These are phyloP conservation scores for Colletotrichum zoysiae DNA, from an alignment of 2,329 filamentous ascomycete species.

Conservation along the genomic window DNA sequence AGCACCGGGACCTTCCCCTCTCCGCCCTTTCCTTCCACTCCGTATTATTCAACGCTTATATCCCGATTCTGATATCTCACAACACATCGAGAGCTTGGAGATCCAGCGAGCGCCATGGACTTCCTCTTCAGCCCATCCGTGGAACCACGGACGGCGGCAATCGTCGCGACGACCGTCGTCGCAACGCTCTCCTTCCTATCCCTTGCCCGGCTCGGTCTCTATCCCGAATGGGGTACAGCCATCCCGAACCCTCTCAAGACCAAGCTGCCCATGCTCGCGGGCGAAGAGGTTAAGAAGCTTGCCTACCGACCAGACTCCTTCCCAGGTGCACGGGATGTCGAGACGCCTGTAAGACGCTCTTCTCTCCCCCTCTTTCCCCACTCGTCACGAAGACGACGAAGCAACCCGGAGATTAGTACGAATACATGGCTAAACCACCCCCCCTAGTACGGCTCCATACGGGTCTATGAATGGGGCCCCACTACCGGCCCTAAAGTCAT, in stretches of 20 bases:
- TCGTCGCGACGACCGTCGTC: conserved; percentile 57
- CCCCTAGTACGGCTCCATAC: conserved; percentile 74
- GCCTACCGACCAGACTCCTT: conserved; percentile 76
- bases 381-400: background rate
- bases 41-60: conserved; percentile 1
- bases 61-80: background rate
- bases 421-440: conserved; percentile 18
- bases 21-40: background rate
- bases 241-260: conserved; percentile 61
- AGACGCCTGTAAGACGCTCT: conserved; percentile 66
- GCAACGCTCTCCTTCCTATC: conserved; percentile 56
- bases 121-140: conserved; percentile 44
- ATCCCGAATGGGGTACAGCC: conserved; percentile 55
- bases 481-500: conserved; percentile 79
- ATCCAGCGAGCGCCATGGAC: conserved; percentile 46
- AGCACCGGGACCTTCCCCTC: background rate
- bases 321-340: conserved; percentile 79
- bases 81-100: background rate
- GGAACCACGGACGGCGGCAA: conserved; percentile 47
- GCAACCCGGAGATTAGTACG: background rate
- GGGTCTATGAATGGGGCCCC: conserved; percentile 87
- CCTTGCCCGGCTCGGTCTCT: conserved; percentile 52
- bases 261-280: conserved; percentile 52
- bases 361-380: conserved; percentile 37
- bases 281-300: conserved; percentile 54